Conservation (phyloP, 495 filamentous ascomycete genomes). For the Chaetomium fimeti region DNA sequence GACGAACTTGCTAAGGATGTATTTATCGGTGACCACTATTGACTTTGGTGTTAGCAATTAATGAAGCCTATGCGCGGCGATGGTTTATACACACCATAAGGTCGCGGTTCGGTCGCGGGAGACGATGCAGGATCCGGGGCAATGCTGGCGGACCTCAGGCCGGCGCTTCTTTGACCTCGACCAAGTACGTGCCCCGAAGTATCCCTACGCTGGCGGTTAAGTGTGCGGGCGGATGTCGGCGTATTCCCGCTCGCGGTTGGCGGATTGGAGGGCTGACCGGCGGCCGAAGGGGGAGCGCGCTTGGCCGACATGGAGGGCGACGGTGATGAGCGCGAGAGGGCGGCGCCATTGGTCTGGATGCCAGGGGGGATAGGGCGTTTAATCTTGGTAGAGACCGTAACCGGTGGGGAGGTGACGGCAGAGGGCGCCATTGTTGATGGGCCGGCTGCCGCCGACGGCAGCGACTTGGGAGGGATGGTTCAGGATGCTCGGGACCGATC, state of each 20-base stretch:
- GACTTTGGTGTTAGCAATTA: constrained; percentile 8
- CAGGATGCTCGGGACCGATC: too few species aligned
- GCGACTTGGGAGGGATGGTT: background rate
- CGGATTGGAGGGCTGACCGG: constrained; percentile 41
- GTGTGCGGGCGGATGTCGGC: constrained; percentile 45
- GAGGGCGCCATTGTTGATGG: constrained; percentile 44
- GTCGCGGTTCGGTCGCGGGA: constrained; percentile 44
- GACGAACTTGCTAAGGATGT: constrained; percentile 80
- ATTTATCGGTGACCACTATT: constrained; percentile 63
- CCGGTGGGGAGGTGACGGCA: constrained; percentile 53
- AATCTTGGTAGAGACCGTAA: constrained; percentile 62
- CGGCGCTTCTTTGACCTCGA: constrained; percentile 45
- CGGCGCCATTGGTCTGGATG: constrained; percentile 66
- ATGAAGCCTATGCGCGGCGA: background rate
- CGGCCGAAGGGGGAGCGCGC: constrained; percentile 53
- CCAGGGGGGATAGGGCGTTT: constrained; percentile 71
- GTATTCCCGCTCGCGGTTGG: constrained; percentile 40
- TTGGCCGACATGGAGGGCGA: constrained; percentile 66
- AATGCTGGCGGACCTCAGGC: constrained; percentile 46
- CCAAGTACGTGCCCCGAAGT: constrained; percentile 36
- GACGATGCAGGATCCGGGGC: constrained; percentile 40
- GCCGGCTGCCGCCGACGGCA: constrained; percentile 22
- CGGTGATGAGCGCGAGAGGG: constrained; percentile 60
- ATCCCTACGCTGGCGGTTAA: constrained; percentile 55
- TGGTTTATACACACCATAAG: constrained; percentile 43